Percentiles rank a stretch among this genome's conserved stretches.
phyloP scores from a whole-genome alignment of 169 alveolate species.

The Eimeria sp. region DNA sequence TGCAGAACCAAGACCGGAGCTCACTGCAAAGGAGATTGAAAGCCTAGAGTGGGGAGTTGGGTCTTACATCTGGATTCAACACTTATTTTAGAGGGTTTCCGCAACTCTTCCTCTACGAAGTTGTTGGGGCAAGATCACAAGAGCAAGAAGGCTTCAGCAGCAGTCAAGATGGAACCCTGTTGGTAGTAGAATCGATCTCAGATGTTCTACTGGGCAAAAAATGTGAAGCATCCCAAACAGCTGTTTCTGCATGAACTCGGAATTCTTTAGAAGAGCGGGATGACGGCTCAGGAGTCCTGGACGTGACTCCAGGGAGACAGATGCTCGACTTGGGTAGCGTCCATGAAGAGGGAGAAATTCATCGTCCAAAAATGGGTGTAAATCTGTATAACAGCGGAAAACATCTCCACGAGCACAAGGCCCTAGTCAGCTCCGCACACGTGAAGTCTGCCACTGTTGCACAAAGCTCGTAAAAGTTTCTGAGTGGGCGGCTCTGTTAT shows the following conservation, averaged over 20 bases:
- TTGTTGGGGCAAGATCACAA: neutral
- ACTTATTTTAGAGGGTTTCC: neutral
- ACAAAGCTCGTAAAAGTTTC: neutral
- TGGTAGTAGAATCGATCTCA: neutral
- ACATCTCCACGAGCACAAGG: slow-evolving; percentile 13
- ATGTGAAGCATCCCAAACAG: neutral
- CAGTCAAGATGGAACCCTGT: neutral
- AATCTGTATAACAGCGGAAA: neutral
- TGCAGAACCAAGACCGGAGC: neutral
- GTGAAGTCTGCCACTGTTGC: neutral
- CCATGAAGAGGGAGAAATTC: neutral
- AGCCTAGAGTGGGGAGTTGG: neutral
- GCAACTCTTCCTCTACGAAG: neutral
- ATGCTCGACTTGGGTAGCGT: neutral
- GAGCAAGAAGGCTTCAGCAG: neutral
- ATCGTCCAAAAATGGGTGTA: neutral
- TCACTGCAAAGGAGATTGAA: neutral
- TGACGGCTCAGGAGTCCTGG: neutral
- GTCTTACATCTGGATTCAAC: neutral
- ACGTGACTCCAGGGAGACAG: neutral
- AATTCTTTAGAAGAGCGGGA: neutral
- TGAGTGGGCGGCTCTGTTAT: no score
- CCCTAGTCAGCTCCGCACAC: neutral
- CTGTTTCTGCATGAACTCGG: neutral
- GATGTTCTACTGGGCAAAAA: neutral